These are phyloP conservation scores for Coemansia sp. DNA, from an alignment of 192 early-diverging fungal species.

Conservation along the genomic window DNA sequence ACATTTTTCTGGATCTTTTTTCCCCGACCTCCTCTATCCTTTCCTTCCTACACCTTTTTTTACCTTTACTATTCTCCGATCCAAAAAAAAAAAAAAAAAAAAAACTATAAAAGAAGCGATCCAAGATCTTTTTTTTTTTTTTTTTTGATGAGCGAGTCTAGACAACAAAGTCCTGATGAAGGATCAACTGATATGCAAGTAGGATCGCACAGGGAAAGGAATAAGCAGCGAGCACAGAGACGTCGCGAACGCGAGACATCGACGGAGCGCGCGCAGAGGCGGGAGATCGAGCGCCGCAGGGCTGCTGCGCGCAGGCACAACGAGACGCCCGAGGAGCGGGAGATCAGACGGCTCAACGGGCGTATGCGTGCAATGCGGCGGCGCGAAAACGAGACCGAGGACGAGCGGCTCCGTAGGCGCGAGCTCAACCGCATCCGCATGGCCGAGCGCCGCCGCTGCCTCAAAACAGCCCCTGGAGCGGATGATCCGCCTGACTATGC, in stretches of 20 bases:
- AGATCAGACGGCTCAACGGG: constrained; percentile 22
- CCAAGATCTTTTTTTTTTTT: no score
- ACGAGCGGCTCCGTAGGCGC: constrained; percentile 20
- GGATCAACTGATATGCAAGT: background rate
- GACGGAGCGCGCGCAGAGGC: constrained; percentile 15
- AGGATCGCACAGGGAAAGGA: constrained; percentile 16
- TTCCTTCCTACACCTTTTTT: background rate
- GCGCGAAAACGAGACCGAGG: constrained; percentile 31
- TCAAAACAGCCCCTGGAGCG: background rate
- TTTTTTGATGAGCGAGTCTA: background rate
- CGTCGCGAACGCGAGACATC: constrained; percentile 31
- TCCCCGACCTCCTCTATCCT: background rate
- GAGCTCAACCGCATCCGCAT: constrained; percentile 36
- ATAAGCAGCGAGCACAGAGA: constrained; percentile 20
- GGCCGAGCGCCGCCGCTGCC: constrained; percentile 19
- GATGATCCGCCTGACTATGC: background rate
- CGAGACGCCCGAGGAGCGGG: constrained; percentile 23
- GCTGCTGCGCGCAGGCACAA: constrained; percentile 22
- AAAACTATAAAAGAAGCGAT: background rate
- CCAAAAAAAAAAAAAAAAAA: background rate
- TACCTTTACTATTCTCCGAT: constrained; percentile 3
- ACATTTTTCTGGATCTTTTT: no score
- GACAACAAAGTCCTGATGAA: background rate
- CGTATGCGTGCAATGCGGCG: constrained; percentile 21
- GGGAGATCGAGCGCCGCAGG: constrained; percentile 29